Conservation (phyloP, 192 early-diverging fungal genomes). For the Nowakowskiella sp. region DNA sequence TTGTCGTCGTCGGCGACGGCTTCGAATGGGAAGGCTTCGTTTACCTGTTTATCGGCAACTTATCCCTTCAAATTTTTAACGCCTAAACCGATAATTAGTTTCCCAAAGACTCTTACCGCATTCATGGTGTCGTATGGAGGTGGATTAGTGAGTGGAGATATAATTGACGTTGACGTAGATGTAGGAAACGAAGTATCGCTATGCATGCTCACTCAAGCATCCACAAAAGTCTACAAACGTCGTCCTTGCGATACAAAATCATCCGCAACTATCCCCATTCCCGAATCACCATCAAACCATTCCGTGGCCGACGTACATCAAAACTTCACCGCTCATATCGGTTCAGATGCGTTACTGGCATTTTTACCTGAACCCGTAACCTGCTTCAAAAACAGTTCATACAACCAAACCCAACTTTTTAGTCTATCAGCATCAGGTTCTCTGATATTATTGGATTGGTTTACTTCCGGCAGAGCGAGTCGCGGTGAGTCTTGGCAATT, state of each 20-base stretch:
- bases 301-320: slow-evolving; percentile 27
- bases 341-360: slow-evolving; percentile 34
- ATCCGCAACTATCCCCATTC: slow-evolving; percentile 1
- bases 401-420: slow-evolving; percentile 55
- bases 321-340: slow-evolving; percentile 36
- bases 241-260: slow-evolving; percentile 14
- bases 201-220: slow-evolving; percentile 69
- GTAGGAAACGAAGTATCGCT: slow-evolving; percentile 44
- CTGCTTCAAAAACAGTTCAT: slow-evolving; percentile 58
- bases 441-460: slow-evolving; percentile 75
- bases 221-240: slow-evolving; percentile 74
- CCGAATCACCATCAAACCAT: slow-evolving; percentile 4
- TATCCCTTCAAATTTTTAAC: no score
- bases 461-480: slow-evolving; percentile 64
- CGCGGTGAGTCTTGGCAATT: slow-evolving; percentile 73
- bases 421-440: slow-evolving; percentile 38
- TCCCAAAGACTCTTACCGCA: no score
- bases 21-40: no score
- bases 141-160: slow-evolving; percentile 67
- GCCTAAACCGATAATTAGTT: no score
- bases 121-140: slow-evolving; percentile 77
- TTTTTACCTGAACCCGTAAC: slow-evolving; percentile 74
- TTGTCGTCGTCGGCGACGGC: no score
- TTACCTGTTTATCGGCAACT: no score
- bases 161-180: slow-evolving; percentile 42